A percentile compares a stretch with the other conserved stretches of the same genome.
Conservation (phyloP, 345 rosid species). For the Rhodomyrtus tomentosa region DNA sequence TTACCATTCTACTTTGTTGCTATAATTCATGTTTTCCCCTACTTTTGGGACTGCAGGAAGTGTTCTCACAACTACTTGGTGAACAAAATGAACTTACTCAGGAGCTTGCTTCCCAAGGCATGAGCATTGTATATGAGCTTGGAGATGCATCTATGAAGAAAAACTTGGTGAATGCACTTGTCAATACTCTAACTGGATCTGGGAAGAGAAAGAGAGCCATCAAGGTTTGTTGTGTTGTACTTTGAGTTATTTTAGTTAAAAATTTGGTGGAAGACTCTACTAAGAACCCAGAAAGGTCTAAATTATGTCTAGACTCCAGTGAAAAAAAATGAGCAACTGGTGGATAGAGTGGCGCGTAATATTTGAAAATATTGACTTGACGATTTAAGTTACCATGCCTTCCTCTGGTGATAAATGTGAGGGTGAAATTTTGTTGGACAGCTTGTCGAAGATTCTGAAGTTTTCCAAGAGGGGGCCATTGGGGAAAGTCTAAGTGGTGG, state of each 20-base stretch:
- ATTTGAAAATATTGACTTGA: background rate
- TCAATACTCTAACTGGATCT: conserved; percentile 77
- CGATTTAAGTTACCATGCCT: background rate
- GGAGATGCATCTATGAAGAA: conserved; percentile 87
- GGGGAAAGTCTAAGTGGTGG: conserved; percentile 84
- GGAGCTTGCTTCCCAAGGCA: conserved; percentile 96
- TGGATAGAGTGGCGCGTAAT: background rate
- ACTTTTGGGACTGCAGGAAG: conserved; percentile 56
- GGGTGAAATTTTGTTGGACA: conserved; percentile 13
- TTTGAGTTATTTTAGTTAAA: background rate
- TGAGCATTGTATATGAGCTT: conserved; percentile 94
- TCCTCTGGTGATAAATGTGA: background rate
- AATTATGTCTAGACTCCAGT: background rate
- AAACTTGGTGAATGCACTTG: conserved; percentile 81
- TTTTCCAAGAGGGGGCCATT: conserved; percentile 84
- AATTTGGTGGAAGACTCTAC: background rate
- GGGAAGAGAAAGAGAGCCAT: conserved; percentile 93
- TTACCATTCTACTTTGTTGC: background rate
- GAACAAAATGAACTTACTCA: conserved; percentile 96
- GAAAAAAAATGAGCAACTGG: background rate
- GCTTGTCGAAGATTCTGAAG: conserved; percentile 89
- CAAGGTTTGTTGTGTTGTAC: conserved; percentile 39
- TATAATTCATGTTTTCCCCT: background rate
- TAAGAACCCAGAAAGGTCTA: background rate
- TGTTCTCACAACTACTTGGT: conserved; percentile 81